A percentile compares a stretch with the other conserved stretches of the same genome.
Conservation (phyloP, 768 basidiomycete species). For the Serendipita sp. region DNA sequence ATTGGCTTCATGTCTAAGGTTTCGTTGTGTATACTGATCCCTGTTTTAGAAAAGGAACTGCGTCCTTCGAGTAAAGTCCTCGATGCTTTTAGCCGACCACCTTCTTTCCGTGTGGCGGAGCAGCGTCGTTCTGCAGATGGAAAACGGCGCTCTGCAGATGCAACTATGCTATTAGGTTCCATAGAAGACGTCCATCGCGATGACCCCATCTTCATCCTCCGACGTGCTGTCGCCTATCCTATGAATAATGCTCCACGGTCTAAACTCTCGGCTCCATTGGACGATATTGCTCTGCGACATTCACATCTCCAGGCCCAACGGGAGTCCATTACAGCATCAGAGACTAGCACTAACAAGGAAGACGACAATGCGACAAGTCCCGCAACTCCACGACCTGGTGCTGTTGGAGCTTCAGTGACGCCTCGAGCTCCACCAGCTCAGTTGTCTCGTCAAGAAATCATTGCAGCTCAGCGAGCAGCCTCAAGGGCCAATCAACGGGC, state of each 20-base stretch:
- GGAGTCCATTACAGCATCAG: conserved; percentile 7
- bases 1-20: conserved; percentile 4
- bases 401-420: conserved; percentile 16
- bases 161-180: conserved; percentile 50
- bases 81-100: conserved; percentile 67
- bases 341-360: not conserved
- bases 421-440: conserved; percentile 17
- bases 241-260: conserved; percentile 45
- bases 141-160: conserved; percentile 81
- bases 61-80: conserved; percentile 67
- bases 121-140: conserved; percentile 36
- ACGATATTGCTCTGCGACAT: conserved; percentile 66
- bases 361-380: conserved; percentile 8
- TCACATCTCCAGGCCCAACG: conserved; percentile 43
- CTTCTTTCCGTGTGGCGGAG: conserved; percentile 48
- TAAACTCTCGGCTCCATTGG: conserved; percentile 59
- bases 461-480: conserved; percentile 80
- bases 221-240: conserved; percentile 63
- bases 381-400: conserved; percentile 11
- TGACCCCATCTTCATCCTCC: conserved; percentile 83
- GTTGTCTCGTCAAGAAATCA: conserved; percentile 70
- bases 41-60: conserved; percentile 52
- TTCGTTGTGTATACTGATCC: conserved; percentile 8
- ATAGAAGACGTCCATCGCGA: conserved; percentile 59
- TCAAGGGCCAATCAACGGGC: conserved; percentile 73